Conservation (phyloP, 345 rosid species). For the Hevea brasiliensis region DNA sequence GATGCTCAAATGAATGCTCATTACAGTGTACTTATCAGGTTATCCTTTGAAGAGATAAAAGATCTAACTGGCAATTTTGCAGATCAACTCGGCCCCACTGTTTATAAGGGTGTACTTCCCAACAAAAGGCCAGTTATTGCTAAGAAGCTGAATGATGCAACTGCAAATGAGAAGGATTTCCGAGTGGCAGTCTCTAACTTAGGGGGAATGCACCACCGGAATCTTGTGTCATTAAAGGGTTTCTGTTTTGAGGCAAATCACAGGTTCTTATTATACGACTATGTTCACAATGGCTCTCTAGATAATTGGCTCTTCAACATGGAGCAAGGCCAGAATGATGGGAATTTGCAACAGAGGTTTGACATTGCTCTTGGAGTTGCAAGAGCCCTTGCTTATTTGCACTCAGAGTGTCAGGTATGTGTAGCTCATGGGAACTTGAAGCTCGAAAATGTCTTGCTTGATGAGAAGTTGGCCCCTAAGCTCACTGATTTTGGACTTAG, state of each 20-base stretch:
- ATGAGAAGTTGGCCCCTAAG: slow-evolving; percentile 34
- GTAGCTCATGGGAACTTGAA: slow-evolving; percentile 41
- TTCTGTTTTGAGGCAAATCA: slow-evolving; percentile 36
- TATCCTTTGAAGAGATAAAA: slow-evolving; percentile 35
- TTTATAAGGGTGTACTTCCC: slow-evolving; percentile 30
- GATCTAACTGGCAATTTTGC: slow-evolving; percentile 23
- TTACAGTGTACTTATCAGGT: slow-evolving; percentile 23
- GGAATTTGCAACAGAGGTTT: slow-evolving; percentile 34
- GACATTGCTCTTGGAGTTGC: slow-evolving; percentile 44
- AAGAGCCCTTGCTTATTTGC: slow-evolving; percentile 41
- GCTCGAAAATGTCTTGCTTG: slow-evolving; percentile 39
- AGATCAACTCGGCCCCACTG: slow-evolving; percentile 30
- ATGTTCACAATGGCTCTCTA: slow-evolving; percentile 32
- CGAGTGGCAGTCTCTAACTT: slow-evolving; percentile 33
- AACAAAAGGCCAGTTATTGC: slow-evolving; percentile 27
- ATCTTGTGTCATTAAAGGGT: slow-evolving; percentile 38
- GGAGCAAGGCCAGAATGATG: slow-evolving; percentile 16
- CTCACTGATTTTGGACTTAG: slow-evolving; percentile 37
- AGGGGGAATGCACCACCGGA: slow-evolving; percentile 39
- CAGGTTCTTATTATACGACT: slow-evolving; percentile 23
- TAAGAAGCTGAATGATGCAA: slow-evolving; percentile 21
- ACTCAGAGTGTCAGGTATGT: slow-evolving; percentile 33
- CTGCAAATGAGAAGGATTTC: slow-evolving; percentile 30
- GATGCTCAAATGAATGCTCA: slow-evolving; percentile 30
- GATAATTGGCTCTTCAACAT: slow-evolving; percentile 30